Conservation (phyloP, 176 grass and related monocot species). For the Thalia dealbata region DNA sequence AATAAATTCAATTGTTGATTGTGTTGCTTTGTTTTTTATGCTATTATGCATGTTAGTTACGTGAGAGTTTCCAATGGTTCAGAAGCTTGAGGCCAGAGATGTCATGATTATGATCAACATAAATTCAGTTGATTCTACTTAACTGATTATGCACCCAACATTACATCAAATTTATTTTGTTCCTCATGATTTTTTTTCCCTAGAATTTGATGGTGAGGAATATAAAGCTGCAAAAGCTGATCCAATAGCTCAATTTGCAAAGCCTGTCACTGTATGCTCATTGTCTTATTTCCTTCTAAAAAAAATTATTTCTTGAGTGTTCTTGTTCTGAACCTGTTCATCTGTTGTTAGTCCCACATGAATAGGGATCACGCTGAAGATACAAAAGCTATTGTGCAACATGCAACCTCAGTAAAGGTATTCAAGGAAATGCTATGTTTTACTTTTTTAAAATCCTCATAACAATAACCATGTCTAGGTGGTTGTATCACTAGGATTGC, state of each 20-base stretch:
- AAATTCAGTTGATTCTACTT: neutral
- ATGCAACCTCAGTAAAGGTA: slow-evolving; percentile 74
- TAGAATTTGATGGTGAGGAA: slow-evolving; percentile 73
- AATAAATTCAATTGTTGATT: neutral
- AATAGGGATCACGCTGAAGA: slow-evolving; percentile 93
- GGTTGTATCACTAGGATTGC: neutral
- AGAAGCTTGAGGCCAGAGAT: neutral
- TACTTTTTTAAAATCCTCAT: slow-evolving; percentile 9
- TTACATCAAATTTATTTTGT: slow-evolving; percentile 1
- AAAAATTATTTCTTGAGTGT: slow-evolving; percentile 3
- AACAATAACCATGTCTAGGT: slow-evolving; percentile 1
- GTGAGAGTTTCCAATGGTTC: neutral
- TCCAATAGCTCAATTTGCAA: slow-evolving; percentile 82
- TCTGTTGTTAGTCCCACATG: slow-evolving; percentile 65
- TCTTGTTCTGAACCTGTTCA: slow-evolving; percentile 16
- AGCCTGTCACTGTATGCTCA: slow-evolving; percentile 53
- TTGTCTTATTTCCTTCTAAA: slow-evolving; percentile 15
- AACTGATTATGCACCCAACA: neutral
- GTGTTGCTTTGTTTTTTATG: neutral
- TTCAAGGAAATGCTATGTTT: slow-evolving; percentile 9
- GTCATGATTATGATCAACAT: neutral
- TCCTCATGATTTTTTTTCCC: slow-evolving; percentile 11
- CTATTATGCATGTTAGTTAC: neutral
- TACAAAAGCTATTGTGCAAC: slow-evolving; percentile 82
- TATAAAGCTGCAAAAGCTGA: slow-evolving; percentile 75